phyloP scores from a whole-genome alignment of 2,329 filamentous ascomycete species.

The Sporothrix schenckii region DNA sequence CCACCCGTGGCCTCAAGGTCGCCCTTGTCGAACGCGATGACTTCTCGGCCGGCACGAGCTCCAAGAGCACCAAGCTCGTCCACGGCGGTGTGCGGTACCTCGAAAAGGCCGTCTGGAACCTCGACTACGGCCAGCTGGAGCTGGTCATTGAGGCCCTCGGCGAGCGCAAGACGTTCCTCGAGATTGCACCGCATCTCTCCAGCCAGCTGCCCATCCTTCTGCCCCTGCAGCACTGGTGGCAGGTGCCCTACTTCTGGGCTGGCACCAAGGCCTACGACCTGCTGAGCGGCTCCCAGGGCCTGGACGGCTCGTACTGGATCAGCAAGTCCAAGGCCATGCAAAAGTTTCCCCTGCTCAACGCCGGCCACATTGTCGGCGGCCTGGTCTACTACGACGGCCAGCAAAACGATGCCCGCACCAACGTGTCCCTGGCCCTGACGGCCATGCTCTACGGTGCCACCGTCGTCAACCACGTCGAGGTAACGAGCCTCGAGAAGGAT shows the following conservation, averaged over 20 bases:
- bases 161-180: slow-evolving; percentile 80
- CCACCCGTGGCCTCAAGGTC: slow-evolving; percentile 76
- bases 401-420: slow-evolving; percentile 88
- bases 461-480: slow-evolving; percentile 79
- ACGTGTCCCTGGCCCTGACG: slow-evolving; percentile 79
- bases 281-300: slow-evolving; percentile 77
- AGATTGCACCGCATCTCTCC: slow-evolving; percentile 80
- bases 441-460: slow-evolving; percentile 79
- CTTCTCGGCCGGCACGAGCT: slow-evolving; percentile 79
- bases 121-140: slow-evolving; percentile 81
- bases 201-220: slow-evolving; percentile 83
- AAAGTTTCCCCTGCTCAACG: slow-evolving; percentile 75
- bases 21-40: slow-evolving; percentile 82
- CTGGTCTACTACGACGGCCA: slow-evolving; percentile 86
- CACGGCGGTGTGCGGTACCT: slow-evolving; percentile 83
- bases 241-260: slow-evolving; percentile 73
- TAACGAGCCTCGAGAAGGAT: slow-evolving; percentile 62
- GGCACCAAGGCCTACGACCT: slow-evolving; percentile 80
- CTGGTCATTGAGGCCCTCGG: slow-evolving; percentile 80
- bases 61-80: slow-evolving; percentile 85
- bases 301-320: slow-evolving; percentile 81
- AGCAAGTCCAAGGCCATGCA: slow-evolving; percentile 76
- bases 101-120: slow-evolving; percentile 83
- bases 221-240: slow-evolving; percentile 80
- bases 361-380: slow-evolving; percentile 69